Evolutionary conservation across 768 basidiomycete species (phyloP), one percentile per base, ranked within the genome.

Genomic region (Lactifluus volemus): DNA sequence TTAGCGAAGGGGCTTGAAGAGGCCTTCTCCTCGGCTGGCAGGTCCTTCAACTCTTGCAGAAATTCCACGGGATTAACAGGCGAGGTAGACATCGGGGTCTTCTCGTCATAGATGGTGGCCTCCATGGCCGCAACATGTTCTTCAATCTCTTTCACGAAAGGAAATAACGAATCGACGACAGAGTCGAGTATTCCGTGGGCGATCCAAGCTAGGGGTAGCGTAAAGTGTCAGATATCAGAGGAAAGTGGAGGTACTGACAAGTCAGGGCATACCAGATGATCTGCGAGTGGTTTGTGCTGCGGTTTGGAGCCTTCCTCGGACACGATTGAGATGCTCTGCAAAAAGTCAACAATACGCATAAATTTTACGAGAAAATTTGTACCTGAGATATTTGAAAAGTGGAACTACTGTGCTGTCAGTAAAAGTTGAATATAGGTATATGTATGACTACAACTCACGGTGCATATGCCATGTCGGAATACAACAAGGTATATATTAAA

Each of bases 151-250:
- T 85, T 81, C 60, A 94, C 75, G 60, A 92, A 79, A 1, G 92
- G 92, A 70, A 93, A 92, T 74, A 95, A 95, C 0, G 90, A 87
- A 70, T 98, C 94, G 21, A 98, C 93, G 55, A 98, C 85, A 1
- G 92, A 95, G 68, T 97, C 95, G 65, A 98, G 76, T 57, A 97
- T 79, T 21, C 86, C 89, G 71, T 98, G 93, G 0, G 92, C 92
- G 65, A 98, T 90, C 92, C 92, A 96, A 70, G 94, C 94, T 92
- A 66, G 6, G 19, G 3, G 21, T 36, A 63, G 12, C 42, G 36
- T 39, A 25, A 25, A 25, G 25, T 25, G 25, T 25, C 25, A 25
- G 5, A 34, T 19, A 38, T 56, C 34, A 45, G 50, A 48, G 45
- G 12, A 5, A 4, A 41, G 50, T 2, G 17, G 36, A 11, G 1